Evolutionary conservation across 140 eudicot species (phyloP).

Genomic region (Bidens hawaiensis): DNA sequence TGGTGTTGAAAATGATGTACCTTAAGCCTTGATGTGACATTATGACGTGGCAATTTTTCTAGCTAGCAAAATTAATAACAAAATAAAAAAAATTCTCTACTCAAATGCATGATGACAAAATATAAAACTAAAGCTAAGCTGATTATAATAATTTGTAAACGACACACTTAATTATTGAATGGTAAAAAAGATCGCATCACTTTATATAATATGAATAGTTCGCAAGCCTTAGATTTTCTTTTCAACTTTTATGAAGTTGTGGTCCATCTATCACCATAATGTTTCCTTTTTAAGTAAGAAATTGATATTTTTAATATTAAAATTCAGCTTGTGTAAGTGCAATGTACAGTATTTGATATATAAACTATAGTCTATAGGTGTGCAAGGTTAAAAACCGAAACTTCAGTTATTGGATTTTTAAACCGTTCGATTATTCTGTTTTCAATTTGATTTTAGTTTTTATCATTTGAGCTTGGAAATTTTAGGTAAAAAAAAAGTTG

Average conservation of each 20-base stretch:
- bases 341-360: background rate
- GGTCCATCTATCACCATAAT: slow-evolving; percentile 8
- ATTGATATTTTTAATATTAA: background rate
- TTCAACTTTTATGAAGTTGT: slow-evolving; percentile 1
- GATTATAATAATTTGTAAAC: background rate
- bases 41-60: too few species aligned
- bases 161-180: background rate
- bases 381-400: background rate
- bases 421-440: too few species aligned
- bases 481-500: too few species aligned
- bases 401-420: too few species aligned
- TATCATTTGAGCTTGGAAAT: too few species aligned
- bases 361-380: too few species aligned
- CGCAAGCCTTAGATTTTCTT: slow-evolving; percentile 3
- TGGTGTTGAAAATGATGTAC: too few species aligned
- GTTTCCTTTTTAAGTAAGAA: background rate
- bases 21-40: too few species aligned
- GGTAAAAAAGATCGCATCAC: background rate
- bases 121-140: background rate
- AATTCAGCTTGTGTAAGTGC: background rate
- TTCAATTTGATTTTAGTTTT: too few species aligned
- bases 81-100: background rate
- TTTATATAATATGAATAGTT: background rate
- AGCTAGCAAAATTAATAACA: too few species aligned
- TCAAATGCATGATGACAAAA: background rate